Evolutionary conservation across 805 yeast species (phyloP).

Genomic region (Tetrapisispora pingtungensis): DNA sequence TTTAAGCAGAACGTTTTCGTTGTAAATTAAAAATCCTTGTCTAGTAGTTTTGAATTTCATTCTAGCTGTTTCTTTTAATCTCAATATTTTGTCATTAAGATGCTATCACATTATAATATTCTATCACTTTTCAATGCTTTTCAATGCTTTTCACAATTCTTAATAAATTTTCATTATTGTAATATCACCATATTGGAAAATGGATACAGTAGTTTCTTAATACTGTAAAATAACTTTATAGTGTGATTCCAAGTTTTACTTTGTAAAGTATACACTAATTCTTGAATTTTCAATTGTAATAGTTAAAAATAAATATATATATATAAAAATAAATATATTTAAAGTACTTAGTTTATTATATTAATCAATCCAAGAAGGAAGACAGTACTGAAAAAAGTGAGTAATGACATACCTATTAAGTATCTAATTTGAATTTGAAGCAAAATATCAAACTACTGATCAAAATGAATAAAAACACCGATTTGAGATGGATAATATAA

Average conservation of each 20-base stretch:
- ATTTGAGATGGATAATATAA: too few species aligned
- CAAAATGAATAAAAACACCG: neutral
- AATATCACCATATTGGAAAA: neutral
- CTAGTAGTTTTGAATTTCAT: too few species aligned
- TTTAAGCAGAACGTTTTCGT: too few species aligned
- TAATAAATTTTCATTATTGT: neutral
- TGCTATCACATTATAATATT: too few species aligned
- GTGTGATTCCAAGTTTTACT: neutral
- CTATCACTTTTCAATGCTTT: too few species aligned
- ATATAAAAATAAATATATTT: neutral
- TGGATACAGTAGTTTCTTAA: neutral
- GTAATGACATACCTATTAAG: conserved; percentile 1
- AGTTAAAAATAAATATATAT: neutral
- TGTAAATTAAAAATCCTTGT: too few species aligned
- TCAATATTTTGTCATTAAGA: too few species aligned
- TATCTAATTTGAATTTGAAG: neutral
- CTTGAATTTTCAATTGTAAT: neutral
- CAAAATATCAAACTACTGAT: neutral
- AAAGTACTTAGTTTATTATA: too few species aligned
- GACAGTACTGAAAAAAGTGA: conserved; percentile 4
- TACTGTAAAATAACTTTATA: neutral
- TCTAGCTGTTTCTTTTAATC: too few species aligned
- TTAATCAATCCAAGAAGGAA: neutral
- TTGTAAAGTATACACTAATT: neutral
- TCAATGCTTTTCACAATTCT: too few species aligned